These are phyloP conservation scores for Rhizopus delemar DNA, from an alignment of 371 early-diverging fungal species.

Conservation along the genomic window DNA sequence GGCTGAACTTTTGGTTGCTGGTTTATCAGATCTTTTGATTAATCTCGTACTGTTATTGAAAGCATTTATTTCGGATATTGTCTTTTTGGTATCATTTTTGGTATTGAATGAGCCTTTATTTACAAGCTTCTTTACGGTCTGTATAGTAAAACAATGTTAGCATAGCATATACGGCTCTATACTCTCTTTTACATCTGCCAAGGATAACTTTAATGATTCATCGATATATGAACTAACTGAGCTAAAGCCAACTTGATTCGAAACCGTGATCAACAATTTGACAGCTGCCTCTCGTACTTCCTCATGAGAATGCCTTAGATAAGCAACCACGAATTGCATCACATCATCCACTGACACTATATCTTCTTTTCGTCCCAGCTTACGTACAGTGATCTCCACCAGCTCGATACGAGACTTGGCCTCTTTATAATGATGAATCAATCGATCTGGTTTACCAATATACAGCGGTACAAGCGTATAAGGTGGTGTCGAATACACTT, in stretches of 20 bases:
- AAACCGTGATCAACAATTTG: constrained; percentile 56
- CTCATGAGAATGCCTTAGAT: constrained; percentile 61
- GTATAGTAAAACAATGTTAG: background rate
- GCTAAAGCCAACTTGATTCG: constrained; percentile 38
- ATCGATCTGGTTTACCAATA: constrained; percentile 42
- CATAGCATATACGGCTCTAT: background rate
- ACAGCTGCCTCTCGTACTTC: constrained; percentile 72
- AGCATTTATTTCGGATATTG: constrained; percentile 20
- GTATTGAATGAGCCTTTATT: constrained; percentile 13
- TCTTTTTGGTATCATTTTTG: constrained; percentile 13
- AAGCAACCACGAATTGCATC: constrained; percentile 63
- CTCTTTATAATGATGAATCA: constrained; percentile 41
- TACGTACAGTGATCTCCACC: constrained; percentile 50
- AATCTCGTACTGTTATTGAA: background rate
- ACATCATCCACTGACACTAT: constrained; percentile 38
- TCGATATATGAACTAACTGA: constrained; percentile 36
- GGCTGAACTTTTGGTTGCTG: background rate
- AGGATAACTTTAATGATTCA: constrained; percentile 26
- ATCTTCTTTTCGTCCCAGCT: constrained; percentile 43
- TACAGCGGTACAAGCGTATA: constrained; percentile 57
- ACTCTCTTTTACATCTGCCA: constrained; percentile 27
- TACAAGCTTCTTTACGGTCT: constrained; percentile 37
- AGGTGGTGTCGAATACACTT: constrained; percentile 49
- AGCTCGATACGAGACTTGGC: constrained; percentile 53
- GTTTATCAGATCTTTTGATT: background rate